Base-by-base conservation (phyloP, 495 filamentous ascomycete species). In the Aspergillus conjunctus region DNA sequence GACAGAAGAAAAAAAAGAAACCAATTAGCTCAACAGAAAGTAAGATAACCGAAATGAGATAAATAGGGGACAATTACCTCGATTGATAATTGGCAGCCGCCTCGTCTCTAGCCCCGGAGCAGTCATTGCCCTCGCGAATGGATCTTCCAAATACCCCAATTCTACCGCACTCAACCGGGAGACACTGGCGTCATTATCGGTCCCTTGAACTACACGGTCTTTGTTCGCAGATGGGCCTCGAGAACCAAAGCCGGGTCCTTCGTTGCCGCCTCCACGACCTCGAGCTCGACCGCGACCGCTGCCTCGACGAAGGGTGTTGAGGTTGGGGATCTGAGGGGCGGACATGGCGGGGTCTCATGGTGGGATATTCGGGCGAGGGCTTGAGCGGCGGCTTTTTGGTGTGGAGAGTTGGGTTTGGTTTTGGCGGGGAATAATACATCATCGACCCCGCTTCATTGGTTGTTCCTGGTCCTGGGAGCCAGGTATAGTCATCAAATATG, bases 141-240 rank as follows among this genome's bases (percentile, higher is more conserved):
- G 83, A 70, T 98, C 94, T 18, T 89, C 73, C 0, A 98, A 80
- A 73, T 97, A 97, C 52, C 91, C 92, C n/a, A 92, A 72, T 54
- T 87, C 79, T 12, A 97, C 92, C 12, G 93, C 93, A 68, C 92
- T 97, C 72, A 95, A 74, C 10, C 95, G 85, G 30, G 91, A 96
- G 26, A 90, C 84, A 61, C 90, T 89, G 49, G 94, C 94, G 79
- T 98, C 94, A 65, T 88, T 85, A 74, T 98, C 94, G 15, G 94
- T 98, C 54, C 87, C 83, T 73, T 96, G 93, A 51, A 98, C 88
- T 14, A 88, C 83, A 26, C 72, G 71, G 66, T 89, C 85, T 51
- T 78, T 78, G 51, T 71, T 71, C 26, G 79, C 75, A 14, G 21
- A 32, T 51, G 59, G 20, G 62, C 74, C 60, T 17, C 61, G 53